Conservation (phyloP, 2,329 filamentous ascomycete genomes). For the Hymenotorrendiella dingleyae region DNA sequence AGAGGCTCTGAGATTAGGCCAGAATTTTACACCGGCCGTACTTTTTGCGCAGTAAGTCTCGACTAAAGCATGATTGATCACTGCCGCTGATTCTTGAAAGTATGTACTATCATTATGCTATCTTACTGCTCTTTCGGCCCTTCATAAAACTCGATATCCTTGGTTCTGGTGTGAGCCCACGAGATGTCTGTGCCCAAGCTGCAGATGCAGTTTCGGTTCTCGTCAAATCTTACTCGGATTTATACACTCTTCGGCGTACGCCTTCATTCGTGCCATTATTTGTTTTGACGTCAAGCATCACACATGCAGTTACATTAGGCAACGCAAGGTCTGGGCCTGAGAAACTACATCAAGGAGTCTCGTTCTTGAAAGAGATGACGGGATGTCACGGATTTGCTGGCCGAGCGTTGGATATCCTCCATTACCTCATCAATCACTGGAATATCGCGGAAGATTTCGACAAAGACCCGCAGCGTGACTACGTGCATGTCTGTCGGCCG, state of each 20-base stretch:
- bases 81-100: slow-evolving; percentile 31
- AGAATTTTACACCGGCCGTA: slow-evolving; percentile 68
- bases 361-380: slow-evolving; percentile 55
- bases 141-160: slow-evolving; percentile 35
- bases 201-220: slow-evolving; percentile 31
- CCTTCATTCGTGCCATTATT: slow-evolving; percentile 31
- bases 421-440: slow-evolving; percentile 54
- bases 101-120: slow-evolving; percentile 66
- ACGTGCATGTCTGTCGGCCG: slow-evolving; percentile 27
- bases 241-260: slow-evolving; percentile 29
- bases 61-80: neutral
- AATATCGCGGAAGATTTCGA: slow-evolving; percentile 46
- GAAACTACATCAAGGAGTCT: slow-evolving; percentile 48
- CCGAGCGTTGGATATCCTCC: slow-evolving; percentile 39
- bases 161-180: slow-evolving; percentile 24
- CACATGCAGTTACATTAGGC: slow-evolving; percentile 23
- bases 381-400: slow-evolving; percentile 32
- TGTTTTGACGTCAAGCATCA: slow-evolving; percentile 24
- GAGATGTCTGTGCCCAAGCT: slow-evolving; percentile 29
- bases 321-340: slow-evolving; percentile 27
- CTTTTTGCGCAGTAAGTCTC: slow-evolving; percentile 65
- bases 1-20: slow-evolving; percentile 54
- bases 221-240: slow-evolving; percentile 26
- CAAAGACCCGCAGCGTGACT: slow-evolving; percentile 32
- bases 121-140: slow-evolving; percentile 68